Base-by-base conservation (phyloP, 2,329 filamentous ascomycete genomes). In the Teratosphaeria gauchensis region DNA sequence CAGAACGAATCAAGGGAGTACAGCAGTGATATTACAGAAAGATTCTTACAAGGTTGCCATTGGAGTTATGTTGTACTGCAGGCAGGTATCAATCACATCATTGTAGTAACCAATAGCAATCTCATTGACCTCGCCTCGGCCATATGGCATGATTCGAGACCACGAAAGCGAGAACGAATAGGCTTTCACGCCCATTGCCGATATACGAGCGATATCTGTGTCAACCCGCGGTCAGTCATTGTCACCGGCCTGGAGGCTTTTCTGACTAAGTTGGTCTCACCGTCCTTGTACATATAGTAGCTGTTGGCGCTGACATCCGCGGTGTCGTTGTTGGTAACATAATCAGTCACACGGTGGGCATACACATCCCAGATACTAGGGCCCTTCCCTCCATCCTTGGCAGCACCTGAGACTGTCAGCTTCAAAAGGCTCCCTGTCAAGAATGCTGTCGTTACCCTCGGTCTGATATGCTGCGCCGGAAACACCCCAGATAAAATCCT, bases 141-240 rank as follows among this genome's bases (percentile, higher is more conserved):
- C 77, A 57, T 81, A 80, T 0, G 79, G 79, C 12, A 80, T 68
- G 55, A 81, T 77, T 0, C 79, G 73, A 1, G 74, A 70, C 78
- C 78, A 81, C 0, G 77, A 71, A 51, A 81, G 75, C 2, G 73
- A 75, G 66, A 80, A 80, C 21, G 67, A 71, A 57, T 71, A 74
- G 7, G 67, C 64, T 11, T 68, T 68, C 2, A 73, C 62, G 5
- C 72, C 72, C 8, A 74, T 60, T 1, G 72, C 71, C 5, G 77
- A 66, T 75, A 80, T 32, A 46, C 59, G 59, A 12, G 32, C 38
- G 48, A 51, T 59, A 54, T 61, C 59, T 51, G 11, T 16, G 12
- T 38, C 11, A 16, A 38, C 5, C 16, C 14, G 35, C 16, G 16
- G 35, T 38, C 11, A 38, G 35, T 14, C 12, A 28, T 38, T 38